A percentile compares a stretch with the other conserved stretches of the same genome.
These are phyloP conservation scores for Ogataea hybrid DNA, from an alignment of 1,139 yeast species.

Conservation along the genomic window DNA sequence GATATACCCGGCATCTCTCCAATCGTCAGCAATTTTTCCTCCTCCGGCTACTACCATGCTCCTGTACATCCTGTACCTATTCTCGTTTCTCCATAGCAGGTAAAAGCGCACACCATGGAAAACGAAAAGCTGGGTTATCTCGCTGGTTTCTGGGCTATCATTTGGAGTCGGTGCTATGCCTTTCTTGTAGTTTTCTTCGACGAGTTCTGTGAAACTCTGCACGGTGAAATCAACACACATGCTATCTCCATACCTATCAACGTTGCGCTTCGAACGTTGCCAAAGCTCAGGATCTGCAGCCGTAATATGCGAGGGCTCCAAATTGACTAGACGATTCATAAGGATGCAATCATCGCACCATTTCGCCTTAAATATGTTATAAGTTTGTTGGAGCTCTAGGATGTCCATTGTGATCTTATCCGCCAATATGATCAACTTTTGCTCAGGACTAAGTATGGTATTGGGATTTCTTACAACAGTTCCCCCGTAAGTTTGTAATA, in stretches of 20 bases:
- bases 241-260: constrained; percentile 59
- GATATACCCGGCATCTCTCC: constrained; percentile 32
- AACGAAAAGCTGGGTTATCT: constrained; percentile 3
- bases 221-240: constrained; percentile 32
- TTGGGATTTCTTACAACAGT: constrained; percentile 25
- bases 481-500: constrained; percentile 55
- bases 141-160: neutral
- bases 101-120: constrained; percentile 15
- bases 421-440: constrained; percentile 40
- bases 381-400: constrained; percentile 40
- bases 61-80: constrained; percentile 13
- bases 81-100: constrained; percentile 6
- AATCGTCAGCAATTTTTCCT: constrained; percentile 31
- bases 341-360: constrained; percentile 74
- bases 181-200: constrained; percentile 28
- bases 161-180: neutral
- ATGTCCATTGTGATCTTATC: constrained; percentile 50
- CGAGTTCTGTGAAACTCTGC: constrained; percentile 7
- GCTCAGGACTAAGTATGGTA: constrained; percentile 7
- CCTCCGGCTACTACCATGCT: constrained; percentile 36
- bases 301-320: constrained; percentile 62
- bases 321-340: constrained; percentile 40
- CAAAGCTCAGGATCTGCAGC: constrained; percentile 33
- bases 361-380: constrained; percentile 60
- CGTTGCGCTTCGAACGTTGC: constrained; percentile 28